phyloP scores from a whole-genome alignment of 23 red algal genomes.

The Agarophyton chilense region DNA sequence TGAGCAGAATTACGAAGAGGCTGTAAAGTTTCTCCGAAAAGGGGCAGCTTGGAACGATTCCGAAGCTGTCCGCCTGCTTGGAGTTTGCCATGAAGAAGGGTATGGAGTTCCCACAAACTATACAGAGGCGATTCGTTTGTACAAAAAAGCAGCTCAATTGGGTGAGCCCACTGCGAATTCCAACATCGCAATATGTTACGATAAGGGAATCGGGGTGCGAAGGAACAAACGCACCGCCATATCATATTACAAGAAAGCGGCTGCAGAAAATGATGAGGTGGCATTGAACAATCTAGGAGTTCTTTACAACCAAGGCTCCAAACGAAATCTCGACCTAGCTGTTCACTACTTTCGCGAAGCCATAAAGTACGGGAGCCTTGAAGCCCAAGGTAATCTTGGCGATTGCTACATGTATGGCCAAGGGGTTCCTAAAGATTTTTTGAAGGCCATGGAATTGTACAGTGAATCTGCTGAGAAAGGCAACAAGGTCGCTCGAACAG shows the following conservation, averaged over 20 bases:
- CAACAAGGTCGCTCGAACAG: constrained; percentile 15
- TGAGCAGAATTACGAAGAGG: background rate
- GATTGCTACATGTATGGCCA: constrained; percentile 55
- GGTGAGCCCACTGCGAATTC: constrained; percentile 17
- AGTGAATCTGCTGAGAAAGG: constrained; percentile 30
- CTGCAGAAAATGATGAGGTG: constrained; percentile 14
- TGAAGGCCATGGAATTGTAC: constrained; percentile 33
- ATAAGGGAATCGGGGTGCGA: constrained; percentile 42
- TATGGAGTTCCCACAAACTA: background rate
- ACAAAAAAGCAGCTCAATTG: constrained; percentile 22
- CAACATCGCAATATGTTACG: constrained; percentile 51
- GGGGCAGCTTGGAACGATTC: constrained; percentile 10
- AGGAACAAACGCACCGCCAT: constrained; percentile 22
- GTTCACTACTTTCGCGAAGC: constrained; percentile 18
- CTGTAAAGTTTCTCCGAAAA: constrained; percentile 6
- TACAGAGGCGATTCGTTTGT: constrained; percentile 17
- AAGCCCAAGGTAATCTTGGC: constrained; percentile 54
- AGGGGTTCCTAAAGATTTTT: constrained; percentile 33
- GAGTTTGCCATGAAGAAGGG: constrained; percentile 38
- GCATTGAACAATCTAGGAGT: constrained; percentile 60
- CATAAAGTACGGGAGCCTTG: constrained; percentile 14
- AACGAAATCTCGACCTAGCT: constrained; percentile 3
- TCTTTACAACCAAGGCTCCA: constrained; percentile 47
- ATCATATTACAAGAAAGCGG: constrained; percentile 50
- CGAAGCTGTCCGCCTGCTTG: background rate